Evolutionary conservation across 2,329 filamentous ascomycete species (phyloP), one percentile per base, ranked within the genome.

Genomic region (Diaporthe vaccinii): DNA sequence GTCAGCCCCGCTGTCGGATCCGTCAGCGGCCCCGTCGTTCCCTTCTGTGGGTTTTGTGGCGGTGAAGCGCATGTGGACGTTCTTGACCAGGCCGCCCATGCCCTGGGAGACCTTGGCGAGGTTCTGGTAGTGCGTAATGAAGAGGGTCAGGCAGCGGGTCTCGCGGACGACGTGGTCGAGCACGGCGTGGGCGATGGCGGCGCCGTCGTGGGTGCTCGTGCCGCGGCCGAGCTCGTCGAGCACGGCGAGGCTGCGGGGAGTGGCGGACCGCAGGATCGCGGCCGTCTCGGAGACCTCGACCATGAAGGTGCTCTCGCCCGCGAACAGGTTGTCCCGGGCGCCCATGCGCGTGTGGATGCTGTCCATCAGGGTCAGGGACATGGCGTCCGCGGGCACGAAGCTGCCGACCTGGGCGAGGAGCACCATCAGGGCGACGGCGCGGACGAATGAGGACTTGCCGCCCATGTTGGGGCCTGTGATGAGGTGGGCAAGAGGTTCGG

Each of bases 401-500:
- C 94, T 97, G 69, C 97, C 97, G 78, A 98, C 93, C 82, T 99
- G 97, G 10, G 95, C 95, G 87, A 99, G 96, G 80, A 99, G 96
- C 65, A 94, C 91, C 77, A 98, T 95, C 9, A 99, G 91, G 14
- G 97, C 96, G 59, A 98, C 92, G 78, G 96, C 94, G 72, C 97
- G 95, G 31, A 99, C 96, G 83, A 98, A 99, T 75, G 94, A 97
- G n/a, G 95, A 98, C 82, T 99, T 99, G 74, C 97, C 97, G 80
- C 97, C 97, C 97, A 99, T 99, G 86, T 99, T 99, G 41, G 97
- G 97, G 0, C 97, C 97, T 0, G 97, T 99, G 80, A 99, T 93
- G 74, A 98, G 92, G 79, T 98, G 91, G 3, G 95, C 95, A 8
- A 94, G 89, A 0, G 91, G 90, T 0, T 87, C 82, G 1, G 91